Evolutionary conservation across 2,329 filamentous ascomycete species (phyloP).

Genomic region (Calonectria pseudoreteaudii): DNA sequence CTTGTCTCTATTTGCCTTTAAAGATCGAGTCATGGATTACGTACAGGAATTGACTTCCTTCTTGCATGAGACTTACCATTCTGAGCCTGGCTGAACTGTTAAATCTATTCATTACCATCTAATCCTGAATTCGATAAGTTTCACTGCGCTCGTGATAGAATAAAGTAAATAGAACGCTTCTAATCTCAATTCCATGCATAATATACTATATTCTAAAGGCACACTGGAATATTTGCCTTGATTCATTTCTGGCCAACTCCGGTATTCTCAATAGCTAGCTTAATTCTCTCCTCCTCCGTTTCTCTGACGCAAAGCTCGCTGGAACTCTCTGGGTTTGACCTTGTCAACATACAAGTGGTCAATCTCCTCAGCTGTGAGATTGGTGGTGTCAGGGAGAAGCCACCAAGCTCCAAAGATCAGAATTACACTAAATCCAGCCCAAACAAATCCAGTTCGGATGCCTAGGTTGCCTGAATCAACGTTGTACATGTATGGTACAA

Average conservation of each 20-base stretch:
- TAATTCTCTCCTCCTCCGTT: background rate
- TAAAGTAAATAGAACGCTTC: background rate
- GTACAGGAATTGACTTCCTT: background rate
- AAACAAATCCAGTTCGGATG: constrained; percentile 19
- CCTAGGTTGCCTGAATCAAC: constrained; percentile 20
- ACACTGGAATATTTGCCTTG: background rate
- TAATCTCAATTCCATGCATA: background rate
- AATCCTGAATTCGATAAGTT: background rate
- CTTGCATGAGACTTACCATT: background rate
- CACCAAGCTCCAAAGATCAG: constrained; percentile 12
- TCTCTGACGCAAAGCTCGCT: constrained; percentile 6
- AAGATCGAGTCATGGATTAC: background rate
- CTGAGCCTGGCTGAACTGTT: background rate
- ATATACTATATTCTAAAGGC: background rate
- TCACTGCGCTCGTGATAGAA: background rate
- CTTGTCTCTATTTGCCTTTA: background rate
- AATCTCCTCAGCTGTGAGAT: constrained; percentile 23
- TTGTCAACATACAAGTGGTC: constrained; percentile 12
- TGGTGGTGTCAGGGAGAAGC: constrained; percentile 15
- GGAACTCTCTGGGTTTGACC: constrained; percentile 19
- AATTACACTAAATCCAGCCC: constrained; percentile 14
- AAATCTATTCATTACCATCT: background rate
- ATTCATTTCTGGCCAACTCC: background rate
- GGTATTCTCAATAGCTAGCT: too few relatives aligned
- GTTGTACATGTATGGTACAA: constrained; percentile 23